Evolutionary conservation across 257 asterid species (phyloP).

Genomic region (Nemophila menziesii): DNA sequence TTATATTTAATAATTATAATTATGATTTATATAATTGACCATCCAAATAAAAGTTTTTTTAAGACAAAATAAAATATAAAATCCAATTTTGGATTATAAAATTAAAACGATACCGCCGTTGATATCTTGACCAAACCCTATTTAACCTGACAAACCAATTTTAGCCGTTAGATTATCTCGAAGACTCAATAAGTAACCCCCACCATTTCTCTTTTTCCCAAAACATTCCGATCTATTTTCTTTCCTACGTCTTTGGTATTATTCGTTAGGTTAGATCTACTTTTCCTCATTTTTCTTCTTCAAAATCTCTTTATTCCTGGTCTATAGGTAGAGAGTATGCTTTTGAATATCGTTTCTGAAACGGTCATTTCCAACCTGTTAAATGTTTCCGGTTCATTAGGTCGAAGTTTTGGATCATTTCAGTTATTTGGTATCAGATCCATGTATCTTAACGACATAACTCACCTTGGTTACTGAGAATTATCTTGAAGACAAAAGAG

Average conservation of each 20-base stretch:
- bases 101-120: too few species aligned
- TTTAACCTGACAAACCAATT: too few species aligned
- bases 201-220: neutral
- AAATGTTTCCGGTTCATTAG: neutral
- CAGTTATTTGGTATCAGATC: neutral
- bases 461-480: neutral
- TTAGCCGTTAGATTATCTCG: constrained; percentile 31
- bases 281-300: neutral
- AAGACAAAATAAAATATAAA: too few species aligned
- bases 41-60: too few species aligned
- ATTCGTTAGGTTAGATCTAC: neutral
- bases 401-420: neutral
- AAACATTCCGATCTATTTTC: neutral
- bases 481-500: neutral
- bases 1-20: too few species aligned
- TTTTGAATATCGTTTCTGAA: neutral
- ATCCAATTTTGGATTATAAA: too few species aligned
- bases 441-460: too few species aligned
- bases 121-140: too few species aligned
- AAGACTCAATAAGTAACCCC: constrained; percentile 17
- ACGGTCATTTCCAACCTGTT: neutral
- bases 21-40: too few species aligned
- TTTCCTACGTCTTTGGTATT: too few species aligned
- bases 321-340: constrained; percentile 22
- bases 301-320: constrained; percentile 1